phyloP scores from a whole-genome alignment of 2,329 filamentous ascomycete genomes.

The Colletotrichum sp. region DNA sequence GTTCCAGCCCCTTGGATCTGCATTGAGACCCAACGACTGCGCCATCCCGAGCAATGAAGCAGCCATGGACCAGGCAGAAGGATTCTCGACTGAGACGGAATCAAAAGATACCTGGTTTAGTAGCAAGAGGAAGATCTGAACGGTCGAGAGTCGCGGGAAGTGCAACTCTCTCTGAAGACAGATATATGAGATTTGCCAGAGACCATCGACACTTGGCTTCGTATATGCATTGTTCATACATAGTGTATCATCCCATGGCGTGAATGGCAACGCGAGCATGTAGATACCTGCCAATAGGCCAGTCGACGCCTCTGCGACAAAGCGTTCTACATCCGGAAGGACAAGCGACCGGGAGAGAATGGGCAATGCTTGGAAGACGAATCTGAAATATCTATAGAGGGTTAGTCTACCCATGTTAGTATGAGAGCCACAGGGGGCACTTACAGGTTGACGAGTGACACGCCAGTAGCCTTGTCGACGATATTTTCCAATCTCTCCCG shows the following conservation, averaged over 20 bases:
- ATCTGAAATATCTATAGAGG: not conserved
- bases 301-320: not conserved
- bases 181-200: not conserved
- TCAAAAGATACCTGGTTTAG: not conserved
- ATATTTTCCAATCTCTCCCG: not conserved
- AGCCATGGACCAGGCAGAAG: not conserved
- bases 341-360: not conserved
- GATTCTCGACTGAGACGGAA: not conserved
- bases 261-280: not conserved
- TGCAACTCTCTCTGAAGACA: not conserved
- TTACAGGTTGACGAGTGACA: not conserved
- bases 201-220: not conserved
- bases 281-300: not conserved
- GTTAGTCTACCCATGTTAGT: not conserved
- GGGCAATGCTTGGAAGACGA: not conserved
- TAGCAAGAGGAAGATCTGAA: not conserved
- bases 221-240: not conserved
- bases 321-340: not conserved
- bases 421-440: not conserved
- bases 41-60: not conserved
- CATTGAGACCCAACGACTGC: not conserved
- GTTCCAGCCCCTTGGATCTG: not conserved
- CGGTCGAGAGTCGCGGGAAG: not conserved
- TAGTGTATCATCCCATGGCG: not conserved
- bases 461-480: not conserved